phyloP scores from a whole-genome alignment of 2,329 filamentous ascomycete species.

The Trichoderma sp. region DNA sequence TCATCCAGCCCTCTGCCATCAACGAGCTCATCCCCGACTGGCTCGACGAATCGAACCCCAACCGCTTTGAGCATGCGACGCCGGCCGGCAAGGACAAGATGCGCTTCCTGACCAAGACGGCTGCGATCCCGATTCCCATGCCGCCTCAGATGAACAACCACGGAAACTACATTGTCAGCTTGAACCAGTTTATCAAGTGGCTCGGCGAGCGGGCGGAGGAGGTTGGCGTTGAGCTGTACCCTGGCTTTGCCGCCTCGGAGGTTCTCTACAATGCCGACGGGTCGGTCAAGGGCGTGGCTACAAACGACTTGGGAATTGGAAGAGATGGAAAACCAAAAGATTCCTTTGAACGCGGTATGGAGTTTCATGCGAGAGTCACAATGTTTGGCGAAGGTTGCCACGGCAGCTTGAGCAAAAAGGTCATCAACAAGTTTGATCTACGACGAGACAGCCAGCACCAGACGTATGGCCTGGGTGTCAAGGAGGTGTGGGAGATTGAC shows the following conservation, averaged over 20 bases:
- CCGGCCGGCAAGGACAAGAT: constrained; percentile 84
- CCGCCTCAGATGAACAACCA: constrained; percentile 98
- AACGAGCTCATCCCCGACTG: constrained; percentile 93
- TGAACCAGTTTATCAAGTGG: constrained; percentile 96
- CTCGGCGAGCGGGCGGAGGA: constrained; percentile 96
- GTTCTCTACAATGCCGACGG: constrained; percentile 86
- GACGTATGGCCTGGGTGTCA: constrained; percentile 92
- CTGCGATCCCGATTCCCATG: constrained; percentile 77
- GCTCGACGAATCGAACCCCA: constrained; percentile 85
- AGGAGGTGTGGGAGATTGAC: constrained; percentile 96
- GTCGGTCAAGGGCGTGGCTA: constrained; percentile 90
- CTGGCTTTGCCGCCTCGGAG: constrained; percentile 93
- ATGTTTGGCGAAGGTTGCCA: constrained; percentile 95
- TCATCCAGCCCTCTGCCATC: constrained; percentile 86
- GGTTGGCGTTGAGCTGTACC: constrained; percentile 91
- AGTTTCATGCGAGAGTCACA: constrained; percentile 91
- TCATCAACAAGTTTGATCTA: constrained; percentile 91
- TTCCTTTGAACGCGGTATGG: constrained; percentile 94
- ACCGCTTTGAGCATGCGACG: constrained; percentile 84
- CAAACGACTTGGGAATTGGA: constrained; percentile 87
- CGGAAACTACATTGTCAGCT: constrained; percentile 94
- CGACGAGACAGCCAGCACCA: constrained; percentile 88
- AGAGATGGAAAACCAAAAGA: constrained; percentile 85
- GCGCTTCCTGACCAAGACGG: constrained; percentile 87
- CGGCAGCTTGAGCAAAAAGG: constrained; percentile 91